Evolutionary conservation across 2,329 filamentous ascomycete genomes (phyloP).

Genomic region (Lizonia empirigonia): DNA sequence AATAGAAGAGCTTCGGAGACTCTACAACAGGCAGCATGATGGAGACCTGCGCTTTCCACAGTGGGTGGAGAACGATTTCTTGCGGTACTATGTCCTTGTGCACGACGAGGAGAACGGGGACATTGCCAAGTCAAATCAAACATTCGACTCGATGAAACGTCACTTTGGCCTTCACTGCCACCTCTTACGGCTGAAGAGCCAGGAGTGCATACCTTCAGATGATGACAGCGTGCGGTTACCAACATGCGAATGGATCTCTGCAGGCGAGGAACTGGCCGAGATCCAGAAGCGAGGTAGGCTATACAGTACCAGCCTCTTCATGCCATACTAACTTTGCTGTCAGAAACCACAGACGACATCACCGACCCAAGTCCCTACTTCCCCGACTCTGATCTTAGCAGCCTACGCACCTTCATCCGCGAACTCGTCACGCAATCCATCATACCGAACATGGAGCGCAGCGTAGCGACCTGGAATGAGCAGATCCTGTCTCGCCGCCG

Average conservation of each 20-base stretch:
- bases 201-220: conserved; percentile 84
- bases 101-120: conserved; percentile 97
- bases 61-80: conserved; percentile 90
- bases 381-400: conserved; percentile 89
- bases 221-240: conserved; percentile 87
- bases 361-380: conserved; percentile 77
- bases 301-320: conserved; percentile 12
- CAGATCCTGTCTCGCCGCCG: conserved; percentile 89
- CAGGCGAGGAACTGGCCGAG: conserved; percentile 79
- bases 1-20: conserved; percentile 80
- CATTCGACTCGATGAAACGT: conserved; percentile 99
- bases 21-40: conserved; percentile 84
- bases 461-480: conserved; percentile 92
- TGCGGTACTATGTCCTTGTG: conserved; percentile 94
- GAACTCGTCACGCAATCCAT: conserved; percentile 96
- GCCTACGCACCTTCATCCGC: conserved; percentile 86
- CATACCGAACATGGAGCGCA: conserved; percentile 93
- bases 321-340: conserved; percentile 1
- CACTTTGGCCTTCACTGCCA: conserved; percentile 96
- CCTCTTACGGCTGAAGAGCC: conserved; percentile 81
- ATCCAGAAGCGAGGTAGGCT: conserved; percentile 66
- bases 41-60: conserved; percentile 74
- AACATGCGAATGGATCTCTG: conserved; percentile 85
- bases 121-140: conserved; percentile 82
- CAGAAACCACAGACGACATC: conserved; percentile 70